Percentiles rank a stretch among this genome's conserved stretches.
phyloP scores from a whole-genome alignment of 2,329 filamentous ascomycete species.

The Erysiphe pulchra region DNA sequence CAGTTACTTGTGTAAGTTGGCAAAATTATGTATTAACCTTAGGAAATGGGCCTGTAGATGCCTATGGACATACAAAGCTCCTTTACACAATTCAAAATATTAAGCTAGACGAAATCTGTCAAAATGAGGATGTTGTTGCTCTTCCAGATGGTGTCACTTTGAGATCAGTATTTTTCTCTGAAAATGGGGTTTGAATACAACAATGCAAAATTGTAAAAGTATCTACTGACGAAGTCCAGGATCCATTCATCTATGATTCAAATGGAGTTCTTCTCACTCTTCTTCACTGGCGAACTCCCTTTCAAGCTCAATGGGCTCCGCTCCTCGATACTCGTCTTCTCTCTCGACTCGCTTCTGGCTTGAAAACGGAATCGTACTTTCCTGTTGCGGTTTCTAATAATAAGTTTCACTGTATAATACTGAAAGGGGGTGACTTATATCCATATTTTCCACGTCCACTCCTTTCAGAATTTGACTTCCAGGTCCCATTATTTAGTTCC shows the following conservation, averaged over 20 bases:
- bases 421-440: conserved; percentile 82
- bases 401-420: conserved; percentile 95
- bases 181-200: conserved; percentile 40
- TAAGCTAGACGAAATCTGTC: conserved; percentile 77
- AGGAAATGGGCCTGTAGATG: conserved; percentile 67
- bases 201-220: too few relatives aligned
- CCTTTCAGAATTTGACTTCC: conserved; percentile 81
- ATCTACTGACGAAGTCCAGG: conserved; percentile 20
- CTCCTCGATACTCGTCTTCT: conserved; percentile 73
- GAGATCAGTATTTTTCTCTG: conserved; percentile 74
- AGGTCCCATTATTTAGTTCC: conserved; percentile 44
- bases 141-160: conserved; percentile 49
- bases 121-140: conserved; percentile 79
- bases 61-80: conserved; percentile 52
- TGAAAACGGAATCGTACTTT: conserved; percentile 79
- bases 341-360: conserved; percentile 56
- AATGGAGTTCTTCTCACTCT: conserved; percentile 71
- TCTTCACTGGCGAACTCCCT: conserved; percentile 69
- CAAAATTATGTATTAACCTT: conserved; percentile 89
- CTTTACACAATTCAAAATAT: conserved; percentile 88
- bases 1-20: conserved; percentile 85
- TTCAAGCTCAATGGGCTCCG: conserved; percentile 74
- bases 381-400: conserved; percentile 78
- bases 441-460: conserved; percentile 80
- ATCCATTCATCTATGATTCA: conserved; percentile 89